Conservation (phyloP, 345 rosid genomes). For the Pugionium dolabratum region DNA sequence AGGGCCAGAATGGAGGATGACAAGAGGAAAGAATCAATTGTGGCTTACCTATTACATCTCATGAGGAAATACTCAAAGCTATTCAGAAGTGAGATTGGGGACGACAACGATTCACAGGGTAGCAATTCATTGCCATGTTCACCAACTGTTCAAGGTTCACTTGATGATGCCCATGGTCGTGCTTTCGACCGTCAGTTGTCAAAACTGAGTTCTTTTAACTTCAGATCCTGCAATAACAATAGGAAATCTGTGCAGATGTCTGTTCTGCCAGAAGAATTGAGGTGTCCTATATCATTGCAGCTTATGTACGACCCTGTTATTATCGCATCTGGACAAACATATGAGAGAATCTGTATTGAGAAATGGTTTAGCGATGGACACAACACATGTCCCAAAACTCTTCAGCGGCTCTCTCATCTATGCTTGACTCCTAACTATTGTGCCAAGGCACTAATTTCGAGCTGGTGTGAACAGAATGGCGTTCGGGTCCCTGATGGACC, state of each 20-base stretch:
- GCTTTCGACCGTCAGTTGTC: constrained; percentile 79
- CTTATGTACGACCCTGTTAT: constrained; percentile 96
- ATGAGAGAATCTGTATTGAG: constrained; percentile 87
- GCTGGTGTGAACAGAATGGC: constrained; percentile 96
- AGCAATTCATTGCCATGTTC: constrained; percentile 84
- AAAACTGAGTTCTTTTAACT: constrained; percentile 78
- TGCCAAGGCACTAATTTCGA: constrained; percentile 83
- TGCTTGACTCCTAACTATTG: constrained; percentile 90
- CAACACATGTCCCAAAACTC: constrained; percentile 89
- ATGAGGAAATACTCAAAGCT: constrained; percentile 95
- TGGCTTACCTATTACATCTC: constrained; percentile 84
- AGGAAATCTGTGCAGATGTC: constrained; percentile 71
- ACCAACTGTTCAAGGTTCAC: constrained; percentile 65
- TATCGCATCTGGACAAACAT: constrained; percentile 97
- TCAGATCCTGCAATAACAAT: constrained; percentile 54
- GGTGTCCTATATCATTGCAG: constrained; percentile 96
- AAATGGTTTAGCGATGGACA: constrained; percentile 97
- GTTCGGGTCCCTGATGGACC: constrained; percentile 74
- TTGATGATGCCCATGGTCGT: constrained; percentile 60
- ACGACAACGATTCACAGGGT: constrained; percentile 90
- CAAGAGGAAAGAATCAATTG: constrained; percentile 92
- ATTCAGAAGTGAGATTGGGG: constrained; percentile 80
- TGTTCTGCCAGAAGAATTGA: constrained; percentile 88
- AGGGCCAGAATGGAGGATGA: constrained; percentile 94
- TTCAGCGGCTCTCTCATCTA: constrained; percentile 74